These are phyloP conservation scores for Xylariomycetidae sp. DNA, from an alignment of 2,329 filamentous ascomycete species.

Conservation along the genomic window DNA sequence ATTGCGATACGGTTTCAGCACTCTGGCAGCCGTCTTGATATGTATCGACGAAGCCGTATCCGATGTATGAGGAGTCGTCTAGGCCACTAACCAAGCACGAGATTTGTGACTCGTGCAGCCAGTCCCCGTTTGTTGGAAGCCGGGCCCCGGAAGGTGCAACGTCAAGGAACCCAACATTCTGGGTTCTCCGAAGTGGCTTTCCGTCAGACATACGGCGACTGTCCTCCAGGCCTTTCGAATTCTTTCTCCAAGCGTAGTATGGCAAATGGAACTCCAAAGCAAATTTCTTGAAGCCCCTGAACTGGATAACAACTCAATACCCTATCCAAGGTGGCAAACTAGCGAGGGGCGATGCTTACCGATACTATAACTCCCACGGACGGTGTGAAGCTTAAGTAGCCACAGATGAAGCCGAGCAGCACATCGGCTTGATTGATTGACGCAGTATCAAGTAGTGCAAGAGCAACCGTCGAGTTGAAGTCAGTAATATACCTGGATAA, in stretches of 20 bases:
- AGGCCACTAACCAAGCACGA: constrained; percentile 4
- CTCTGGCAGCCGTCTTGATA: constrained; percentile 4
- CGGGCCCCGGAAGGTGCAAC: constrained; percentile 2
- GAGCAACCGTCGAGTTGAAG: constrained; percentile 1
- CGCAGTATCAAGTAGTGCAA: constrained; percentile 5
- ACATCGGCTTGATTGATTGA: constrained; percentile 5
- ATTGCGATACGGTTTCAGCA: constrained; percentile 4
- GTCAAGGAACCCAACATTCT: constrained; percentile 5
- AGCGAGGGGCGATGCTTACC: background rate
- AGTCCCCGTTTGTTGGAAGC: background rate
- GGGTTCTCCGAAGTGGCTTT: constrained; percentile 2
- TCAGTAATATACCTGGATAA: constrained; percentile 7
- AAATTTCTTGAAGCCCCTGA: constrained; percentile 3
- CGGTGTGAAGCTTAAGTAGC: constrained; percentile 3
- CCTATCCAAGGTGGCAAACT: background rate
- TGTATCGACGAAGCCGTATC: constrained; percentile 4
- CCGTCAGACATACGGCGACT: constrained; percentile 2
- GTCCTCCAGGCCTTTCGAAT: background rate
- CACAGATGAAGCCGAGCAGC: constrained; percentile 7
- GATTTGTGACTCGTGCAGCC: constrained; percentile 6
- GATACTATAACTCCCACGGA: constrained; percentile 2
- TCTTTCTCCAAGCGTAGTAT: constrained; percentile 7
- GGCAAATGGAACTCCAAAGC: constrained; percentile 6
- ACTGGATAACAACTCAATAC: constrained; percentile 1
- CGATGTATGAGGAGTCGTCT: constrained; percentile 6